These are phyloP conservation scores for Ogataea paraovalis DNA, from an alignment of 805 yeast genomes.

Conservation along the genomic window DNA sequence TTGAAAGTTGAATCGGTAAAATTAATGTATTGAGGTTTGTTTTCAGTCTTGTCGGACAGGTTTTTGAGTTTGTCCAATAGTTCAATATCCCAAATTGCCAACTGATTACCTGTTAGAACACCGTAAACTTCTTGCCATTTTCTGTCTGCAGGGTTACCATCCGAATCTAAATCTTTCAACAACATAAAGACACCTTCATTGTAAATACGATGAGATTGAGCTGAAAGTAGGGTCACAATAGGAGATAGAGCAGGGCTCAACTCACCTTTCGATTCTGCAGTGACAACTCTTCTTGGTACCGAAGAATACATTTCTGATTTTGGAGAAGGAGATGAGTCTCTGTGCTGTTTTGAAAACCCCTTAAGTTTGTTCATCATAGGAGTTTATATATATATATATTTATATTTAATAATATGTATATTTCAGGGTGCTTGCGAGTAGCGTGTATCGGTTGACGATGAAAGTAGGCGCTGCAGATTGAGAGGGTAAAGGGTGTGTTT, in stretches of 20 bases:
- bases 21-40: constrained; percentile 76
- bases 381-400: not conserved
- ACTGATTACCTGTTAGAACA: constrained; percentile 81
- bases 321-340: constrained; percentile 7
- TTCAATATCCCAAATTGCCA: constrained; percentile 89
- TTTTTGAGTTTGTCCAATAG: constrained; percentile 50
- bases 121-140: constrained; percentile 94
- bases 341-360: constrained; percentile 5
- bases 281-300: constrained; percentile 16
- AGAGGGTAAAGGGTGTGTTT: not conserved
- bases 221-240: constrained; percentile 66
- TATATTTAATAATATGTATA: not conserved
- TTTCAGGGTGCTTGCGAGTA: too few species aligned
- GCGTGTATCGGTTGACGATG: too few species aligned
- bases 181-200: constrained; percentile 74
- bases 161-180: constrained; percentile 69
- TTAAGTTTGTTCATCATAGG: constrained; percentile 3
- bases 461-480: not conserved
- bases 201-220: constrained; percentile 72
- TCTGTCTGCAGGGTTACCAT: constrained; percentile 81
- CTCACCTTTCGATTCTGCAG: constrained; percentile 29
- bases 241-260: constrained; percentile 51
- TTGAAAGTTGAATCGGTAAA: constrained; percentile 86
- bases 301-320: not conserved
- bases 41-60: constrained; percentile 19